Percentiles rank a stretch among this genome's conserved stretches.
Evolutionary conservation across 148 eudicot genomes (phyloP).

Genomic region (Fagopyrum homotropicum): DNA sequence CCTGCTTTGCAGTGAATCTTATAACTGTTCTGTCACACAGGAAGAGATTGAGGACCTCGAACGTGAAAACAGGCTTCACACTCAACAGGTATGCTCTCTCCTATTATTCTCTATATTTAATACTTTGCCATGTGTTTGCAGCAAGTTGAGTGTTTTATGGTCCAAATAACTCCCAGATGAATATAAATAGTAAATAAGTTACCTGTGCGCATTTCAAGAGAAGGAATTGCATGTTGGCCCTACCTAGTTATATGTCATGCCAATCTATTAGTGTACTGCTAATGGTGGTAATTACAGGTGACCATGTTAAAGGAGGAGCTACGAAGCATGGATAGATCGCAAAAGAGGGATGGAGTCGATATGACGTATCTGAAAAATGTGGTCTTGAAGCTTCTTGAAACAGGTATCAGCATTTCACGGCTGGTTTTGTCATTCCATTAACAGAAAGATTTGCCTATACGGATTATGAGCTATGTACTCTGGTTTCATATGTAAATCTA

Average conservation of each 20-base stretch:
- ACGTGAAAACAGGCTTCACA: constrained; percentile 91
- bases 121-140: background rate
- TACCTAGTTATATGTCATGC: background rate
- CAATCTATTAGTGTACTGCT: background rate
- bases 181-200: background rate
- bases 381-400: constrained; percentile 90
- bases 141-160: background rate
- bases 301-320: constrained; percentile 93
- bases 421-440: background rate
- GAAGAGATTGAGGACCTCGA: constrained; percentile 99
- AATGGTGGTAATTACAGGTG: constrained; percentile 42
- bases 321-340: constrained; percentile 80
- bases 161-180: background rate
- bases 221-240: background rate
- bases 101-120: constrained; percentile 10
- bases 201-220: background rate
- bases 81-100: constrained; percentile 61
- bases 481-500: background rate
- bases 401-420: constrained; percentile 39
- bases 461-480: background rate
- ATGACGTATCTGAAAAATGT: constrained; percentile 97
- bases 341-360: constrained; percentile 95
- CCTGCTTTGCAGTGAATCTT: constrained; percentile 2
- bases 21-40: constrained; percentile 34
- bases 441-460: background rate